A percentile compares a stretch with the other conserved stretches of the same genome.
Conservation (phyloP, 2,329 filamentous ascomycete genomes). For the Aspergillus terreus region DNA sequence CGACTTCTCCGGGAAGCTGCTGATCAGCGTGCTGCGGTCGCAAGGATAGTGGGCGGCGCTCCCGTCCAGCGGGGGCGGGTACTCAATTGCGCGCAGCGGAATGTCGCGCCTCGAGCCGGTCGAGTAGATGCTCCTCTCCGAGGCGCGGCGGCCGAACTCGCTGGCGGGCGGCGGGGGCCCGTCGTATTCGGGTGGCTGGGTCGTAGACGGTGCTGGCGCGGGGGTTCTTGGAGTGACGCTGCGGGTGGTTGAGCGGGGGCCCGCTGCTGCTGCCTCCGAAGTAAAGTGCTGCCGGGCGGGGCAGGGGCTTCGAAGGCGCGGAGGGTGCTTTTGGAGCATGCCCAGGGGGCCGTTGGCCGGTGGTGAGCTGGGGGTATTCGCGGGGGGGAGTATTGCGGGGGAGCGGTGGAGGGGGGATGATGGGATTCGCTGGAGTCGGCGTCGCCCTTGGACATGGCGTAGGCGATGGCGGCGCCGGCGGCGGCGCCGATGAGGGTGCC, state of each 20-base stretch:
- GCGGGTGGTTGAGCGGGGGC: constrained; percentile 29
- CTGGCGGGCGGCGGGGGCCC: constrained; percentile 22
- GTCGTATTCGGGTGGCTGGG: constrained; percentile 28
- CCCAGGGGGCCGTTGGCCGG: constrained; percentile 5
- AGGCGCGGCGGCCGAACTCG: constrained; percentile 31
- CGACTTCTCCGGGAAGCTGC: constrained; percentile 37
- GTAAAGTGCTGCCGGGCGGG: too few relatives aligned
- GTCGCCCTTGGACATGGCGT: constrained; percentile 66
- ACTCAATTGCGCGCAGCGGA: constrained; percentile 40
- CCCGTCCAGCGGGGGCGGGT: constrained; percentile 26
- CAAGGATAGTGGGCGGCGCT: constrained; percentile 23
- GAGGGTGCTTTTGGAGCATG: constrained; percentile 21
- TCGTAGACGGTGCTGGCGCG: constrained; percentile 41
- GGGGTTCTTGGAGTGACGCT: constrained; percentile 39
- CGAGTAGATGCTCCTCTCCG: constrained; percentile 36
- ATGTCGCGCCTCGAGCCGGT: constrained; percentile 21
- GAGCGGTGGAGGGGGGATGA: constrained; percentile 10
- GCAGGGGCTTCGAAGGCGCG: constrained; percentile 34
- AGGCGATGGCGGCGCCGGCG: constrained; percentile 71
- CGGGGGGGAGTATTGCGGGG: constrained; percentile 22
- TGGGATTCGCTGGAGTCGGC: constrained; percentile 19
- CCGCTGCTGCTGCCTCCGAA: constrained; percentile 23
- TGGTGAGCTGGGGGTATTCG: constrained; percentile 21
- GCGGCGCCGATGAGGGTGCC: constrained; percentile 76
- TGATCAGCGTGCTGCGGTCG: constrained; percentile 37